phyloP scores from a whole-genome alignment of 1,284 basidiomycete species.

The Tilletia walkeri region DNA sequence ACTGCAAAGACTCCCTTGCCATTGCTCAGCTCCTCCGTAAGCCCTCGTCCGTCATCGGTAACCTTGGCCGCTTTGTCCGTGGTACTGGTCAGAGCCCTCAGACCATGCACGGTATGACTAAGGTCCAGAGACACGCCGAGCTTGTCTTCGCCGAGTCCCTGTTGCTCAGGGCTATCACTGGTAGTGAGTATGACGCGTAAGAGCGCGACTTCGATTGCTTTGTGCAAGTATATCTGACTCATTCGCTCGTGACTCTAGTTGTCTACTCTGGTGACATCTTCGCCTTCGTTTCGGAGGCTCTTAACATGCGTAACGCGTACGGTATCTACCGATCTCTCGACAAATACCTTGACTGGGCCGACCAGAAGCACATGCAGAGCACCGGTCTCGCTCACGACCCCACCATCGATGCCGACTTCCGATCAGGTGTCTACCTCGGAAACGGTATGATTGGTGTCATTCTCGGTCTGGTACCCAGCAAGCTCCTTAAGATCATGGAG shows the following conservation, averaged over 20 bases:
- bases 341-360: conserved; percentile 53
- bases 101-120: conserved; percentile 43
- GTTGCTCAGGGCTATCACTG: conserved; percentile 51
- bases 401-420: conserved; percentile 50
- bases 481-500: conserved; percentile 55
- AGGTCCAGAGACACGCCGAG: conserved; percentile 52
- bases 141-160: conserved; percentile 49
- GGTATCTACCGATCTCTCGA: conserved; percentile 51
- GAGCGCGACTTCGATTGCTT: background rate
- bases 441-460: conserved; percentile 54
- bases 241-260: conserved; percentile 18
- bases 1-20: conserved; percentile 49
- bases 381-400: conserved; percentile 21
- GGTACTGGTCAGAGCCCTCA: conserved; percentile 46
- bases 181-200: conserved; percentile 24
- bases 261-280: conserved; percentile 53
- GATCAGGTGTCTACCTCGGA: conserved; percentile 52
- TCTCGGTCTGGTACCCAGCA: conserved; percentile 50
- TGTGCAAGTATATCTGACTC: background rate
- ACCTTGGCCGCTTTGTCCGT: conserved; percentile 50
- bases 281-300: conserved; percentile 50
- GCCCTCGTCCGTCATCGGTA: conserved; percentile 37
- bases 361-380: conserved; percentile 26
- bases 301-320: conserved; percentile 54
- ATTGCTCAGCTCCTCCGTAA: conserved; percentile 50